phyloP scores from a whole-genome alignment of 2,329 filamentous ascomycete species.

The Ciborinia camelliae region DNA sequence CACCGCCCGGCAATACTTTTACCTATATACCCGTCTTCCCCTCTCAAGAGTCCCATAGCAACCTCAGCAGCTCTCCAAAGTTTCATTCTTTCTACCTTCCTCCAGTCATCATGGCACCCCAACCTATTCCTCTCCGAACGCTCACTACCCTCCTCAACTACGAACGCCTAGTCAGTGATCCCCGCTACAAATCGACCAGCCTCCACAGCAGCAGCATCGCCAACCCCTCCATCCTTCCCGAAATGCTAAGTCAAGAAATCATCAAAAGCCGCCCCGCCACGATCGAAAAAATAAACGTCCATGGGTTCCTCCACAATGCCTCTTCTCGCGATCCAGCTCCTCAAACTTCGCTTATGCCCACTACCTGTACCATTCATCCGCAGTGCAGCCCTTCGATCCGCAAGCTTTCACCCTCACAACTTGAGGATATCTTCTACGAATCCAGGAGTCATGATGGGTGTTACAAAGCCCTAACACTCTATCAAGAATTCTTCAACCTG shows the following conservation, averaged over 20 bases:
- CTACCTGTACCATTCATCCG: neutral
- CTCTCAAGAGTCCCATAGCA: neutral
- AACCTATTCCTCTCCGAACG: conserved; percentile 17
- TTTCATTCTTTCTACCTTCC: too few relatives aligned
- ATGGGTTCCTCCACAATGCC: neutral
- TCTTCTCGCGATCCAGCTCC: neutral
- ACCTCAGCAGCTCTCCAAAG: neutral
- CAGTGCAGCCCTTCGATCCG: neutral
- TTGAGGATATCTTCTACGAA: conserved; percentile 17
- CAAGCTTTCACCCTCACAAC: neutral
- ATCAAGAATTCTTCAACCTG: conserved; percentile 9
- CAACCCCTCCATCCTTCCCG: neutral
- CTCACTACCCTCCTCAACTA: conserved; percentile 17
- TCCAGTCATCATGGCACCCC: neutral
- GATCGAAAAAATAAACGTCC: neutral
- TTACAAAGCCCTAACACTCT: conserved; percentile 15
- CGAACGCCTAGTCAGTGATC: conserved; percentile 12
- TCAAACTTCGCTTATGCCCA: too few relatives aligned
- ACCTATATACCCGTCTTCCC: neutral
- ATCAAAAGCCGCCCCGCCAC: neutral
- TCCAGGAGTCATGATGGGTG: conserved; percentile 15
- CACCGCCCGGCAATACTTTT: neutral
- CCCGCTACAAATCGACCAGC: neutral
- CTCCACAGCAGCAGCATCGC: neutral
- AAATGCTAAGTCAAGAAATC: neutral